A percentile compares a stretch with the other conserved stretches of the same genome.
phyloP scores from a whole-genome alignment of 352 stramenopile species.

The Phytophthora ramorum region DNA sequence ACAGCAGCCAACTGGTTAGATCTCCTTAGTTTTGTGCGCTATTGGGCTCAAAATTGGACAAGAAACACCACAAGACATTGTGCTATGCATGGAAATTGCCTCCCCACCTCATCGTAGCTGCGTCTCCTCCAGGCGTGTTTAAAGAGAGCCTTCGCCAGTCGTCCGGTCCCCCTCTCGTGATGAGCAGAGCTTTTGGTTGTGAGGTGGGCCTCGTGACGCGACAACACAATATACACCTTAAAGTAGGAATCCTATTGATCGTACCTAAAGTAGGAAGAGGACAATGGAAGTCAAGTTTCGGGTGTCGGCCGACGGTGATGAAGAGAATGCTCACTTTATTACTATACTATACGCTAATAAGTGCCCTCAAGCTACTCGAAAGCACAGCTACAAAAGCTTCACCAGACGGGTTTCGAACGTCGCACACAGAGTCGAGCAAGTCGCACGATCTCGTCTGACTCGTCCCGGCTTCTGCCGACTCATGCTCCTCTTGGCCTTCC shows the following conservation, averaged over 20 bases:
- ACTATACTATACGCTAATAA: constrained; percentile 53
- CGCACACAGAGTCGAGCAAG: not conserved
- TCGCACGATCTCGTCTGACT: not conserved
- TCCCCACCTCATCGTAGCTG: constrained; percentile 31
- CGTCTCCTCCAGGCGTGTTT: constrained; percentile 9
- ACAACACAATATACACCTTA: constrained; percentile 3
- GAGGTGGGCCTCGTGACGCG: constrained; percentile 17
- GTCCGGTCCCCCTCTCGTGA: constrained; percentile 6
- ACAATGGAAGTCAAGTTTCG: constrained; percentile 2
- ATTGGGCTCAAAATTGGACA: constrained; percentile 5
- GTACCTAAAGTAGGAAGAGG: constrained; percentile 3
- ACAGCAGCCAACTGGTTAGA: constrained; percentile 36
- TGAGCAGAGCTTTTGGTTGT: constrained; percentile 23
- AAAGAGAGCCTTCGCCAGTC: constrained; percentile 24
- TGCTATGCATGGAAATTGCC: not conserved
- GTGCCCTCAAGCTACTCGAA: constrained; percentile 38
- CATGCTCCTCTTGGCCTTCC: constrained; percentile 2
- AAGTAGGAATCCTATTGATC: not conserved
- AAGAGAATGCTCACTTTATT: constrained; percentile 52
- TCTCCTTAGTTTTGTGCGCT: constrained; percentile 17
- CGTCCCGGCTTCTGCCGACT: not conserved
- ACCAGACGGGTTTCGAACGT: constrained; percentile 18
- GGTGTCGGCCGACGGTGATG: not conserved
- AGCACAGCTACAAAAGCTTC: constrained; percentile 38
- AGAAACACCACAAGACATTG: constrained; percentile 7